Evolutionary conservation across 208 protist species (phyloP).

Genomic region (Wallacemonas collosoma): DNA sequence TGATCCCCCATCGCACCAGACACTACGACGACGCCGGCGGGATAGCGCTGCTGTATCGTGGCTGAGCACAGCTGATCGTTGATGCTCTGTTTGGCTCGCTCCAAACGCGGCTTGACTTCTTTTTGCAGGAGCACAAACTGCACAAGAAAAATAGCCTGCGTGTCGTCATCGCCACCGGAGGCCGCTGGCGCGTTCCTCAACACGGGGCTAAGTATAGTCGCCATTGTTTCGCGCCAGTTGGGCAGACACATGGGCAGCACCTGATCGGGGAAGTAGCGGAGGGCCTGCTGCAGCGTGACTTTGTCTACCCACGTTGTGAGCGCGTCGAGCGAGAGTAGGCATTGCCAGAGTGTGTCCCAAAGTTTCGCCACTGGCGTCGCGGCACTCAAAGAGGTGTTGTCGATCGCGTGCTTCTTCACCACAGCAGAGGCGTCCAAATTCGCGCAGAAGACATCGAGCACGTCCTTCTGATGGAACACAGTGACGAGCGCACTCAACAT

Average conservation of each 20-base stretch:
- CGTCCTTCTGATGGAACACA: conserved; percentile 5
- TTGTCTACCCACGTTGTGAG: conserved; percentile 22
- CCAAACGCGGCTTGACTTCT: conserved; percentile 33
- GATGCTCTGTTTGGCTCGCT: conserved; percentile 29
- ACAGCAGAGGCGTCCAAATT: background rate
- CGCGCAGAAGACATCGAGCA: conserved; percentile 8
- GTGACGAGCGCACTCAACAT: conserved; percentile 1
- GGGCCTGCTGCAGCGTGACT: conserved; percentile 26
- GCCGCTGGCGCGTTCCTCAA: background rate
- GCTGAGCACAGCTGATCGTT: conserved; percentile 44
- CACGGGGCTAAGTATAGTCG: conserved; percentile 23
- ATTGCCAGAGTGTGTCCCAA: too few relatives aligned
- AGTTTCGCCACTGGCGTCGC: conserved; percentile 2
- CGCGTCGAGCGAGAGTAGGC: conserved; percentile 13
- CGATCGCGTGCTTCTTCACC: conserved; percentile 7
- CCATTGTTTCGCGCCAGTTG: conserved; percentile 38
- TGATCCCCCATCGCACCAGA: conserved; percentile 29
- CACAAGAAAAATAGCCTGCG: conserved; percentile 24
- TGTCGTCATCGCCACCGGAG: too few relatives aligned
- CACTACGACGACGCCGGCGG: conserved; percentile 27
- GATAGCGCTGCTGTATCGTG: conserved; percentile 33
- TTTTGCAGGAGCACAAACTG: conserved; percentile 22
- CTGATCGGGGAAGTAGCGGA: conserved; percentile 57
- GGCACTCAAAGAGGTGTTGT: background rate
- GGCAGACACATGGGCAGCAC: conserved; percentile 42